Base-by-base conservation (phyloP, 805 yeast species). In the Maudiozyma serrabonitensis region DNA sequence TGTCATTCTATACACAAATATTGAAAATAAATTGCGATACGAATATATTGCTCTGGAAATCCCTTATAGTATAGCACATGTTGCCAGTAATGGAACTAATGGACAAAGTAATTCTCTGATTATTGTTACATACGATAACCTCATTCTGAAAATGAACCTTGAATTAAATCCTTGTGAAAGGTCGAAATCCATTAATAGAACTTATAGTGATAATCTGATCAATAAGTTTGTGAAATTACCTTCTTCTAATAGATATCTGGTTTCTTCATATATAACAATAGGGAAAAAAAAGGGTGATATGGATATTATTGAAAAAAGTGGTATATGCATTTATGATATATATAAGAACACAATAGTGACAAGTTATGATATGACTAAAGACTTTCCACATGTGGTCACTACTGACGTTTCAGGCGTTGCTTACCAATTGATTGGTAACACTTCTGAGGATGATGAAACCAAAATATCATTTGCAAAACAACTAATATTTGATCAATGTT, bases 401-500 rank as follows among this genome's bases (percentile, higher is more conserved):
- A 45, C 62, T 2, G 62, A 60, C 49, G 52, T 63, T 2, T 47
- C 44, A 18, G 42, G 50, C 11, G 46, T 57, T 9, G 52, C 63
- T 6, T 57, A 48, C 44, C 37, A 45, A 8, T 49, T 26, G 9
- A 19, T 12, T 8, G 8, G 1, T 2, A 23, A 26, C 3, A 32
- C 25, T 7, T 46, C 25, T 13, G 28, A 2, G 11, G 31, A n/a
- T 6, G 15, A 32, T n/a, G 46, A 44, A 34, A 46, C 47, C n/a
- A 46, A 54, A 31, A 56, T 63, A 6, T 46, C 57, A 13, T 55
- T 59, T 46, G 73, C 70, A 0, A 66, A 68, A 52, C 61, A 64
- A 42, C 55, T 64, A 31, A 57, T 67, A 3, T 55, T 69, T n/a
- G 57, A 62, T 7, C 69, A 64, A 48, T 69, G 73, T 49, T 67